Percentiles rank a stretch among this genome's conserved stretches.
phyloP scores from a whole-genome alignment of 73 alveolate genomes.

The Stentor coeruleus region DNA sequence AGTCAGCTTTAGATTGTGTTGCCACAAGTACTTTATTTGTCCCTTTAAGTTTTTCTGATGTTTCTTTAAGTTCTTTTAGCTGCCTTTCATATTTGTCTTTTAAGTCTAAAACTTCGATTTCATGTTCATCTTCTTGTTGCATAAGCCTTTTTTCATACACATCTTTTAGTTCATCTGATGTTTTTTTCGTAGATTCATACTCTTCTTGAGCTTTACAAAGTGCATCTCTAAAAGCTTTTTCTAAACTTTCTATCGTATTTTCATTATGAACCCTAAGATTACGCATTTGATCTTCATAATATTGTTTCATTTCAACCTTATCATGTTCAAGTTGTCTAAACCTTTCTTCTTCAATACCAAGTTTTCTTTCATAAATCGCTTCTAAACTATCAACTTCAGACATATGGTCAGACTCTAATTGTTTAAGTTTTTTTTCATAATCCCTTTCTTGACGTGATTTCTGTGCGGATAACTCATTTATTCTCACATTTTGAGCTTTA shows the following conservation, averaged over 20 bases:
- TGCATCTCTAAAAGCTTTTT: conserved; percentile 47
- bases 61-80: conserved; percentile 33
- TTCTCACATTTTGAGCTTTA: conserved; percentile 55
- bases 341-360: conserved; percentile 69
- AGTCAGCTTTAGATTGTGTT: conserved; percentile 33
- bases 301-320: conserved; percentile 68
- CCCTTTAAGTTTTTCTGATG: conserved; percentile 32
- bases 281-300: conserved; percentile 55
- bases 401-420: conserved; percentile 72
- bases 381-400: conserved; percentile 73
- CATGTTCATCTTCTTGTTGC: conserved; percentile 78
- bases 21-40: conserved; percentile 37
- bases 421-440: conserved; percentile 60
- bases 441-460: conserved; percentile 68
- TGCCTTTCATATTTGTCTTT: conserved; percentile 40
- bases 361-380: conserved; percentile 77
- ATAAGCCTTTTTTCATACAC: conserved; percentile 69
- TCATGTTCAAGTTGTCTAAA: conserved; percentile 72
- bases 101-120: conserved; percentile 56
- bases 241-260: conserved; percentile 55
- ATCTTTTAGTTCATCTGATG: conserved; percentile 58
- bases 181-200: conserved; percentile 59
- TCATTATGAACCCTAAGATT: conserved; percentile 58
- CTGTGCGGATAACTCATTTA: conserved; percentile 58
- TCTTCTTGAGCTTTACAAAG: conserved; percentile 55